Evolutionary conservation across 352 stramenopile species (phyloP), one percentile per base, ranked within the genome.

Genomic region (Globisporangium cederbergense): DNA sequence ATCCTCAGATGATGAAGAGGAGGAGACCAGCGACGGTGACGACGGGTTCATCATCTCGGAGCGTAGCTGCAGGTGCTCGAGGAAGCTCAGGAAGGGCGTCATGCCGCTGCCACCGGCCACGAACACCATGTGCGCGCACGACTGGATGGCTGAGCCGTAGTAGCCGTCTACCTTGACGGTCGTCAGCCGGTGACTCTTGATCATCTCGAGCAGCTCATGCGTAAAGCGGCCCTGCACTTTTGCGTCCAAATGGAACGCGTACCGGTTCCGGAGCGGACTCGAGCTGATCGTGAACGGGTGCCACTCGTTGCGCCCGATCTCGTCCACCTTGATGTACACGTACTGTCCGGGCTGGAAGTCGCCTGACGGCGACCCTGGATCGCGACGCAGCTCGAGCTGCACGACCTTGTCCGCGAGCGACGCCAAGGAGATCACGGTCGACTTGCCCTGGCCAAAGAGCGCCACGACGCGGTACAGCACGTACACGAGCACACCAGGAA

Each of bases 211-310:
- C 8, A 93, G 49, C 34, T 71, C 68, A 6, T 46, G 65, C 25
- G 84, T 93, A 60, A 93, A 93, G 0, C 59, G 34, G 22, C 82
- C 78, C 62, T 91, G 79, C 13, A 89, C 78, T 53, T 89, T 91
- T 2, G 78, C 73, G 45, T 88, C 77, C 18, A 93, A 36, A 22
- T 74, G 51, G 32, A 93, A 79, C 7, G 78, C 69, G 60, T 77
- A 64, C 25, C 64, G 58, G 54, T 77, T 71, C 55, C 71, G 59
- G 45, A 86, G 57, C 11, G 82, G 77, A 70, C 79, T 90, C 5
- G 82, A 91, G 47, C 77, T 85, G 59, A 93, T 88, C 7, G 74
- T 86, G 58, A 93, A 85, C 11, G 82, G 82, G 30, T 93, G 84
- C 84, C 82, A 93, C 58, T 87, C 68, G n/a, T 71, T 79, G 22